These are phyloP conservation scores for Aegilops longissima DNA, from an alignment of 176 grass and related monocot species.

Conservation along the genomic window DNA sequence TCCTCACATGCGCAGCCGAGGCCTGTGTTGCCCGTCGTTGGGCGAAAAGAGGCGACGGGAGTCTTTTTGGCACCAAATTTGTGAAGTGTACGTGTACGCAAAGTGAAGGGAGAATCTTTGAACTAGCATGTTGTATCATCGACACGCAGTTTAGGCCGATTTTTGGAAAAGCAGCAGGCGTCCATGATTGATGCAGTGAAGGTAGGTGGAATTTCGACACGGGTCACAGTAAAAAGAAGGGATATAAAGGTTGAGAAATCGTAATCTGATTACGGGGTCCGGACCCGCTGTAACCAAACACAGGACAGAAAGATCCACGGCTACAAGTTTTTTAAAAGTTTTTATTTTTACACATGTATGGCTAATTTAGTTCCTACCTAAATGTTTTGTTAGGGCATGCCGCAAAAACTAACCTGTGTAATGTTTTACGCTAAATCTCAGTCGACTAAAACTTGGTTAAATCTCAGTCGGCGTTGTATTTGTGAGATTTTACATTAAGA, in stretches of 20 bases:
- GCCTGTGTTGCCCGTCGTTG: neutral
- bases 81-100: neutral
- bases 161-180: neutral
- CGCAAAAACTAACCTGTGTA: no score
- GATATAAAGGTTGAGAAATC: neutral
- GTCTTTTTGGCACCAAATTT: neutral
- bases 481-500: no score
- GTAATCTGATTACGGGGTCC: neutral
- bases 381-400: no score
- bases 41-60: neutral
- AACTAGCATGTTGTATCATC: neutral
- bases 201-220: neutral
- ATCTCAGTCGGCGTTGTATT: no score
- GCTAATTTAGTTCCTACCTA: no score
- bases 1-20: neutral
- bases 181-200: neutral
- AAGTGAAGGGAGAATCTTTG: neutral
- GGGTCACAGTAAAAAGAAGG: neutral
- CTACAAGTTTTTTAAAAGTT: no score
- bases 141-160: neutral
- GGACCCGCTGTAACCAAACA: neutral
- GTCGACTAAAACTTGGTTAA: no score
- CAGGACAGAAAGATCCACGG: neutral
- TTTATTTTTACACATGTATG: no score
- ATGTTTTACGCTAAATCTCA: no score